A percentile compares a stretch with the other conserved stretches of the same genome.
phyloP scores from a whole-genome alignment of 2,329 filamentous ascomycete species.

The Sphaerulina vaccinii region DNA sequence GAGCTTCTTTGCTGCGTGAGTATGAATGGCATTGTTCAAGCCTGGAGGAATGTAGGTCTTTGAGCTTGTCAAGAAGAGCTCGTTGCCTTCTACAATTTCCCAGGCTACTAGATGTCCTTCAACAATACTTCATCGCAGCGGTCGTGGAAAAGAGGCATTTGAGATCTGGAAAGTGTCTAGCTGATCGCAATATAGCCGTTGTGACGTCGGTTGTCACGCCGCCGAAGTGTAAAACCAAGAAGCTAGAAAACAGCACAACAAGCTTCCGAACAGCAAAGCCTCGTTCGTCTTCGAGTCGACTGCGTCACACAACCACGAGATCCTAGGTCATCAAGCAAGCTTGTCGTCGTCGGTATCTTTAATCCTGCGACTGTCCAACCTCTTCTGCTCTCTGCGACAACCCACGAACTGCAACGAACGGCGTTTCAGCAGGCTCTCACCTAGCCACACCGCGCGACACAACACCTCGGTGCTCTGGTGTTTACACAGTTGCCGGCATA shows the following conservation, averaged over 20 bases:
- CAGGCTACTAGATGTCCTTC: neutral
- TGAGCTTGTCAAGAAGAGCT: neutral
- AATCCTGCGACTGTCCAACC: slow-evolving; percentile 6
- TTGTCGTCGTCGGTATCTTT: neutral
- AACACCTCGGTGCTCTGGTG: too few species aligned
- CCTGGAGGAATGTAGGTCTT: neutral
- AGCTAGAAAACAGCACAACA: neutral
- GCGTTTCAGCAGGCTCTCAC: neutral
- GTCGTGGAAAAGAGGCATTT: neutral
- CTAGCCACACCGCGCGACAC: neutral
- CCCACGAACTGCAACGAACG: neutral
- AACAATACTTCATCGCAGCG: neutral
- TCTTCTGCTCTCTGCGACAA: neutral
- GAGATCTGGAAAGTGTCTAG: neutral
- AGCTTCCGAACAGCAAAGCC: neutral
- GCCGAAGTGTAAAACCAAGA: slow-evolving; percentile 10
- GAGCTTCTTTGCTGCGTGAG: neutral
- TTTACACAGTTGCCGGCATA: neutral
- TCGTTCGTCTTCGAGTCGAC: neutral
- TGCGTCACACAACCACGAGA: slow-evolving; percentile 3
- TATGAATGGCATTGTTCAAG: neutral
- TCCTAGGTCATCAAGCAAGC: neutral
- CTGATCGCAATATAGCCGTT: slow-evolving; percentile 5
- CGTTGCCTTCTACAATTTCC: neutral
- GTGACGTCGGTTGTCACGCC: slow-evolving; percentile 2